Evolutionary conservation across 306 rosid genomes (phyloP).

Genomic region (Cucurbita moschata): DNA sequence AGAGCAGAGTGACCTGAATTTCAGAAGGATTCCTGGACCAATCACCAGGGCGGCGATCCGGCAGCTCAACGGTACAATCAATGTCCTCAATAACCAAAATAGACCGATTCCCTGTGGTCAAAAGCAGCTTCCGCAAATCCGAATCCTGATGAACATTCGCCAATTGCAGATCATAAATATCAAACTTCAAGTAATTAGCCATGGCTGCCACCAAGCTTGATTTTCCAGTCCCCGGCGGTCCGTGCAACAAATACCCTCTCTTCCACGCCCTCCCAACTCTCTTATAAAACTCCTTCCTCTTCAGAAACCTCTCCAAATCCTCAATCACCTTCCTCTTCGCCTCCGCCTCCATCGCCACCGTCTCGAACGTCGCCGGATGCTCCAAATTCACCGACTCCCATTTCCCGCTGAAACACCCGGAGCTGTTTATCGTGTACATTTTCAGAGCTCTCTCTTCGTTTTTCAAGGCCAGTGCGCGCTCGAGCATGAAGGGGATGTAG

Average conservation of each 20-base stretch:
- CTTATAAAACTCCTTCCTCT: constrained; percentile 62
- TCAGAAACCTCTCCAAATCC: constrained; percentile 54
- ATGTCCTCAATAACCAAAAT: constrained; percentile 84
- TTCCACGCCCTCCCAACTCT: constrained; percentile 89
- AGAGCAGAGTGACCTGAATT: constrained; percentile 16
- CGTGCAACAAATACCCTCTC: constrained; percentile 67
- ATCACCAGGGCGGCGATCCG: constrained; percentile 40
- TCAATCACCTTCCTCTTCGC: constrained; percentile 28
- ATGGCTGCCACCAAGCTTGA: constrained; percentile 87
- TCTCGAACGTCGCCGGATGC: constrained; percentile 74
- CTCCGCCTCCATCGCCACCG: constrained; percentile 56
- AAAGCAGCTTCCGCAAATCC: constrained; percentile 53
- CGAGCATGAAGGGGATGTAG: constrained; percentile 47
- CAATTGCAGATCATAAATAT: constrained; percentile 70
- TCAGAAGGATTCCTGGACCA: constrained; percentile 26
- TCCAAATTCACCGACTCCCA: constrained; percentile 74
- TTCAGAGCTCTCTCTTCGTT: constrained; percentile 39
- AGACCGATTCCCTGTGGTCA: constrained; percentile 59
- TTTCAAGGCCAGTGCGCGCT: constrained; percentile 23
- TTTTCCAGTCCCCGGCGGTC: constrained; percentile 91
- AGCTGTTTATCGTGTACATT: constrained; percentile 45
- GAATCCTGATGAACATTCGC: constrained; percentile 45
- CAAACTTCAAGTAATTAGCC: constrained; percentile 78
- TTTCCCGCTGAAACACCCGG: constrained; percentile 17
- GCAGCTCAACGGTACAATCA: constrained; percentile 64